Percentiles rank a stretch among this genome's conserved stretches.
These are phyloP conservation scores for Xanthoceras sorbifolium DNA, from an alignment of 345 rosid genomes.

Conservation along the genomic window DNA sequence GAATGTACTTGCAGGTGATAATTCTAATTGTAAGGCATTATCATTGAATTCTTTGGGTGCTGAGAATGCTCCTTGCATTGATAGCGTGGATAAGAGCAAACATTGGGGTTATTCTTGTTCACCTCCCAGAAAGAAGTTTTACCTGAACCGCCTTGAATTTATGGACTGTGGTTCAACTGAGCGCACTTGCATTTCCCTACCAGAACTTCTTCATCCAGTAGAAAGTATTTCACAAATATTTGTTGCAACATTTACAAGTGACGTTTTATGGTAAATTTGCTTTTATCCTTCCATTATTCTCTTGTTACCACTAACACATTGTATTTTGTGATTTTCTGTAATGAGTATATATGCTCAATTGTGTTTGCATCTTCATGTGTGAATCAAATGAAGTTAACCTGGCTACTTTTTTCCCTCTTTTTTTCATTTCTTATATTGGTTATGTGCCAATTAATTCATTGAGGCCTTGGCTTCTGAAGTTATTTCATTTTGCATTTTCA, in stretches of 20 bases:
- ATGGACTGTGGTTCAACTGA: constrained; percentile 40
- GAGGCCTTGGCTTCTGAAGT: not conserved
- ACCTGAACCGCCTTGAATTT: constrained; percentile 68
- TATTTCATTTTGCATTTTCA: not conserved
- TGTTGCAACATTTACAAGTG: constrained; percentile 87
- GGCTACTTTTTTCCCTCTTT: not conserved
- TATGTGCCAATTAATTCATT: not conserved
- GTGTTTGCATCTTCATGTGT: constrained; percentile 11
- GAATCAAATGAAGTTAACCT: not conserved
- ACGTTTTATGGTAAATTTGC: constrained; percentile 62
- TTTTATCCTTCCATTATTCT: not conserved
- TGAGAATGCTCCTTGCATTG: constrained; percentile 22
- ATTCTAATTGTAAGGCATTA: constrained; percentile 12
- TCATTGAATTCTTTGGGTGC: constrained; percentile 16
- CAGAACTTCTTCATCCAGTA: constrained; percentile 76
- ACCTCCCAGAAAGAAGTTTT: constrained; percentile 71
- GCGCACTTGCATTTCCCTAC: constrained; percentile 57
- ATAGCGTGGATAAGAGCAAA: constrained; percentile 22
- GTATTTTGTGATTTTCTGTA: not conserved
- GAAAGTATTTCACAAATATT: constrained; percentile 63
- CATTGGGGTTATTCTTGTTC: constrained; percentile 20
- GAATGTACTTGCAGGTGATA: constrained; percentile 8
- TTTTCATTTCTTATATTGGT: not conserved
- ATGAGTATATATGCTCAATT: constrained; percentile 6
- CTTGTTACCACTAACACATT: not conserved